Conservation (phyloP, 352 stramenopile genomes). For the Globisporangium okanoganense region DNA sequence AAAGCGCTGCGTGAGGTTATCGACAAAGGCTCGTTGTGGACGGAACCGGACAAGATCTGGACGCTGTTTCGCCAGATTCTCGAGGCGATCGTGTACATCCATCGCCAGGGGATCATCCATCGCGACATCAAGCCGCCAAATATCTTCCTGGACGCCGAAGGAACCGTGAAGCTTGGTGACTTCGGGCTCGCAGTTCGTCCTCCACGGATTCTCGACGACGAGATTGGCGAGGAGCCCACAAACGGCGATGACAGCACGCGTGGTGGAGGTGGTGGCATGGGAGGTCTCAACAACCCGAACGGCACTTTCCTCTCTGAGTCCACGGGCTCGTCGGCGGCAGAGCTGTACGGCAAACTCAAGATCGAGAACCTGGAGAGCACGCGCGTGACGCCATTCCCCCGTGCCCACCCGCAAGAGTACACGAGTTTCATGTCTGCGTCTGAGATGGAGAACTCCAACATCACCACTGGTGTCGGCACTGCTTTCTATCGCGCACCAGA, state of each 20-base stretch:
- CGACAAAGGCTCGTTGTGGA: slow-evolving; percentile 82
- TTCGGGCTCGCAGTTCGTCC: slow-evolving; percentile 92
- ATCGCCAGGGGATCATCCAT: slow-evolving; percentile 92
- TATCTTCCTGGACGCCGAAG: slow-evolving; percentile 93
- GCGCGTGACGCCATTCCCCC: slow-evolving; percentile 21
- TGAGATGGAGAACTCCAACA: slow-evolving; percentile 53
- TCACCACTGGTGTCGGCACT: slow-evolving; percentile 94
- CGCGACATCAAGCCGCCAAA: slow-evolving; percentile 92
- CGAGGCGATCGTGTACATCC: slow-evolving; percentile 94
- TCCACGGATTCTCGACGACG: slow-evolving; percentile 47
- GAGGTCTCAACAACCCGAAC: slow-evolving; percentile 5
- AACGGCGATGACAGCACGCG: slow-evolving; percentile 19
- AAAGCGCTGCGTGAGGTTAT: slow-evolving; percentile 94
- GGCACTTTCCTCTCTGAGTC: slow-evolving; percentile 42
- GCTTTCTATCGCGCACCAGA: slow-evolving; percentile 95
- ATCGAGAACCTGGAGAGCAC: slow-evolving; percentile 70
- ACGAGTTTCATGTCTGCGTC: slow-evolving; percentile 51
- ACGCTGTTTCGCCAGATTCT: slow-evolving; percentile 94
- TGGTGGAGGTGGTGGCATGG: not conserved
- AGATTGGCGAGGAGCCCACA: slow-evolving; percentile 25
- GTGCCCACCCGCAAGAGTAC: slow-evolving; percentile 18
- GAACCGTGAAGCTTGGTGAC: slow-evolving; percentile 92
- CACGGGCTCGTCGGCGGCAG: slow-evolving; percentile 60
- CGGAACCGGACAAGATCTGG: slow-evolving; percentile 91
- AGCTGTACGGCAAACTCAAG: slow-evolving; percentile 64